Evolutionary conservation across 2,329 filamentous ascomycete genomes (phyloP), one percentile per base, ranked within the genome.

Genomic region (Leptographium wingfieldii): DNA sequence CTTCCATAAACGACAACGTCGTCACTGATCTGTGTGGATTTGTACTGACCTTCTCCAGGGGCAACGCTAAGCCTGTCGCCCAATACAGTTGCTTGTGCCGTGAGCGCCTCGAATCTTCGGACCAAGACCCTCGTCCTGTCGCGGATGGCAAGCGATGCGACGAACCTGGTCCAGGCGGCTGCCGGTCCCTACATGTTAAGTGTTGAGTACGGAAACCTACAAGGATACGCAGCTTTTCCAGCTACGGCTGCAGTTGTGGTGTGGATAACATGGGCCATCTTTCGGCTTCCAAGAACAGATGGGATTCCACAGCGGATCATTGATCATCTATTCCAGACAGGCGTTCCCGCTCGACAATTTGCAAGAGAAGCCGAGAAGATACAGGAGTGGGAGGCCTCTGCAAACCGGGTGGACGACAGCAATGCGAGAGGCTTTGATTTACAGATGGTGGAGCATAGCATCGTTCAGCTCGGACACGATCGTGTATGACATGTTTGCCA

Each of bases 131-230:
- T 65, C 9, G 60, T 64, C 1, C 43, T 66, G 12, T 58, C 65
- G 6, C 61, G 64, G 4, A 54, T 62, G 51, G 60, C 60, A n/a
- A 63, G 61, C 55, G 65, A 66, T 53, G 22, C 63, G 59, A 55
- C 59, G 27, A 66, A 61, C 31, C 53, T 66, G 7, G 35, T 60
- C 5, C 65, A 66, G 56, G 62, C 65, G 1, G 63, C 62, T 1
- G 63, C 64, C 9, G 65, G 65, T 2, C 65, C 65, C 2, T 66
- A 63, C 56, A 66, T 66, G 65, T 55, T 66, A 6, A 59, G 63
- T 27, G 57, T 56, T 6, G 58, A 64, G 27, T 61, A 62, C 33
- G 61, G 58, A 10, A 64, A 66, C 31, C 33, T 66, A 31, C 61
- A 62, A 5, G 65, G 65, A 5, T 63, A 56, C 16, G 62, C 63